Conservation (phyloP, 139 green algal species). For the Chlamydomonas asymmetrica region DNA sequence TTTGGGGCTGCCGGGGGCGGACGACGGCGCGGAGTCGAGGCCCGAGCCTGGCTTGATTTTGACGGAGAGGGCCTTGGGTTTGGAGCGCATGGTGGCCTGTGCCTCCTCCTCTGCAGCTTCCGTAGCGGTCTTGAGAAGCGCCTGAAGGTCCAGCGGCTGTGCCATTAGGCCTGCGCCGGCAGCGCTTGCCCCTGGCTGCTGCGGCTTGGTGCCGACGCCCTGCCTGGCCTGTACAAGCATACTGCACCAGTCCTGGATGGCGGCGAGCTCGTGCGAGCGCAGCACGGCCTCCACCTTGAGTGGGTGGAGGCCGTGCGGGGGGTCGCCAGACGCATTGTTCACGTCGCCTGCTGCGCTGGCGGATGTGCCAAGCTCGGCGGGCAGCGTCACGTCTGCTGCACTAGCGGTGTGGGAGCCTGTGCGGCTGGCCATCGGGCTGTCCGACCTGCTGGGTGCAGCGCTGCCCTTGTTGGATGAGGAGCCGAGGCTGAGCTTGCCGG, state of each 20-base stretch:
- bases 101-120: no score
- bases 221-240: conserved; percentile 1
- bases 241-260: conserved; percentile 23
- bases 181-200: no score
- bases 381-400: background rate
- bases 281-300: background rate
- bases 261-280: background rate
- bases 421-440: background rate
- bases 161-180: conserved; percentile 4
- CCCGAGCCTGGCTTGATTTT: no score
- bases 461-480: background rate
- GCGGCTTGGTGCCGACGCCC: no score
- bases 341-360: background rate
- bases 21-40: background rate
- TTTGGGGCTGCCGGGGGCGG: background rate
- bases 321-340: background rate
- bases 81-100: no score
- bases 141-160: background rate
- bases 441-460: background rate
- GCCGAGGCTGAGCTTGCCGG: no score
- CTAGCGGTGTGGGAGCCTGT: background rate
- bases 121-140: no score
- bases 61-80: no score
- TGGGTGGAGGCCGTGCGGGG: background rate
- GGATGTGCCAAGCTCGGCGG: background rate